Evolutionary conservation across 345 rosid species (phyloP).

Genomic region (Cardamine chenopodiifolia): DNA sequence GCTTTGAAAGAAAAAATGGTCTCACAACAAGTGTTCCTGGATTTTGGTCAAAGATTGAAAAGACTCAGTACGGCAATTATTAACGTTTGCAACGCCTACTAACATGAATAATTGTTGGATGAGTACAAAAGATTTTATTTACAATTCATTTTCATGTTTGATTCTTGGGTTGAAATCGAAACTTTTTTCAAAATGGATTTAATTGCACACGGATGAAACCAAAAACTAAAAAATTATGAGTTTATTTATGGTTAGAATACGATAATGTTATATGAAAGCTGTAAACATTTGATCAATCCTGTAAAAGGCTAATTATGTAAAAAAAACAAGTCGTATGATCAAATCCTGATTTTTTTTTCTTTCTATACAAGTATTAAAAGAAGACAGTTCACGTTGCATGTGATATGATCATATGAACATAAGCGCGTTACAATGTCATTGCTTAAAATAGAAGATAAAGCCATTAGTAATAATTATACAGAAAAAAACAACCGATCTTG

Average conservation of each 20-base stretch:
- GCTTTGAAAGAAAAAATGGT: not conserved
- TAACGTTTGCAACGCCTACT: not conserved
- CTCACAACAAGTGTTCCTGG: not conserved
- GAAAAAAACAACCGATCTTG: conserved; percentile 23
- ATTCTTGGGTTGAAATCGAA: not conserved
- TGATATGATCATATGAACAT: not conserved
- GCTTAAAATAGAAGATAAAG: conserved; percentile 25
- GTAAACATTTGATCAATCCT: conserved; percentile 5
- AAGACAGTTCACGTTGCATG: conserved; percentile 11
- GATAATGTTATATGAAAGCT: not conserved
- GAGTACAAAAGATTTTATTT: not conserved
- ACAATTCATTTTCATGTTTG: not conserved
- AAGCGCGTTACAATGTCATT: conserved; percentile 33
- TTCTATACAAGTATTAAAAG: not conserved
- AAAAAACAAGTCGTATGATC: not conserved
- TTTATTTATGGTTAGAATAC: not conserved
- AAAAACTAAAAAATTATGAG: not conserved
- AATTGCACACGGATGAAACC: not conserved
- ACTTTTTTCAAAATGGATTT: not conserved
- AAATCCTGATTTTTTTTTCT: not conserved
- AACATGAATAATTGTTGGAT: not conserved
- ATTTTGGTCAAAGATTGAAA: conserved; percentile 1
- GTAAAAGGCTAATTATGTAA: conserved; percentile 19
- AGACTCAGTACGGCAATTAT: not conserved
- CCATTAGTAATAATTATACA: not conserved